A percentile compares a stretch with the other conserved stretches of the same genome.
These are phyloP conservation scores for Avicennia marina DNA, from an alignment of 257 asterid genomes.

Conservation along the genomic window DNA sequence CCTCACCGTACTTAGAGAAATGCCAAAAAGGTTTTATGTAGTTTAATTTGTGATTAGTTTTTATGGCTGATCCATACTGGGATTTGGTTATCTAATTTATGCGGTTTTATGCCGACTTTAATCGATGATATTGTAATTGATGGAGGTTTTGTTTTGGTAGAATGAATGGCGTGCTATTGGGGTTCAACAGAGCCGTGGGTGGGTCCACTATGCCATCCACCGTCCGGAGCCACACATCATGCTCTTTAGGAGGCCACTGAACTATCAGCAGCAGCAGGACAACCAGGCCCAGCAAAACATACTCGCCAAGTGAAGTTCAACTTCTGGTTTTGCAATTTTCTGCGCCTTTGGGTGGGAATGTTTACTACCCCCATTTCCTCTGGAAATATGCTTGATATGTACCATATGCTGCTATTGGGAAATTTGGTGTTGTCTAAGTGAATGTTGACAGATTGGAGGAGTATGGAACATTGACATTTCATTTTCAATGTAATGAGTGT, in stretches of 20 bases:
- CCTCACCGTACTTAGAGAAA: too few species aligned
- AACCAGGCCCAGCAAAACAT: conserved; percentile 26
- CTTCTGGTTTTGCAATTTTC: background rate
- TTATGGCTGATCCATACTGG: background rate
- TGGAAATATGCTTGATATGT: background rate
- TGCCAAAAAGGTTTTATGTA: too few species aligned
- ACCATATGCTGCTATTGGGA: background rate
- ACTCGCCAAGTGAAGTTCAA: conserved; percentile 32
- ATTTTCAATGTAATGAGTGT: conserved; percentile 11
- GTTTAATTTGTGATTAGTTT: too few species aligned
- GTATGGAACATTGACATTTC: conserved; percentile 10
- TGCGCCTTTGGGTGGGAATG: conserved; percentile 11
- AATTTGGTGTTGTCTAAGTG: background rate
- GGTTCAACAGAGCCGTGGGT: conserved; percentile 94
- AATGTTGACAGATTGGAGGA: background rate
- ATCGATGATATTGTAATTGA: background rate
- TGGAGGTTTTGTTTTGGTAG: conserved; percentile 25
- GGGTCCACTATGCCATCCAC: conserved; percentile 94
- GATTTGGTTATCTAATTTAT: background rate
- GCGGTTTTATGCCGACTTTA: background rate
- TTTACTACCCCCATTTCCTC: conserved; percentile 20
- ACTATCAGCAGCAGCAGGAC: conserved; percentile 81
- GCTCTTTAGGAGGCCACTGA: conserved; percentile 93
- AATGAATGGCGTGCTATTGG: conserved; percentile 93
- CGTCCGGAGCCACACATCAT: conserved; percentile 98